Conservation (phyloP, 2,329 filamentous ascomycete genomes). For the Fusarium azukiicola region DNA sequence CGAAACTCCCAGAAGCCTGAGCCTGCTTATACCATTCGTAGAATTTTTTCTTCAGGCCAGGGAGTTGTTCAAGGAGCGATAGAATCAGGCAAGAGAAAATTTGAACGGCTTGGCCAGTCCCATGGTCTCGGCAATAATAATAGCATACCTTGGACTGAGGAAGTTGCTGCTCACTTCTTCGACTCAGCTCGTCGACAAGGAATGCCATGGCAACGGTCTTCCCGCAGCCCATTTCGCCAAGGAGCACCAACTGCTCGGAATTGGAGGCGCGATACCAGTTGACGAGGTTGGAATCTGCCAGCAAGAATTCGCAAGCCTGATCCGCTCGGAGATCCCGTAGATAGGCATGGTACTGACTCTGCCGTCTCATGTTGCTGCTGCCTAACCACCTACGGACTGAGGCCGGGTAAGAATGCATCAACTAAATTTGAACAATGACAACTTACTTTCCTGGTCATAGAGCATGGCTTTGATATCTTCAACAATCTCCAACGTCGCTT, state of each 20-base stretch:
- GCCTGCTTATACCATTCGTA: conserved; percentile 39
- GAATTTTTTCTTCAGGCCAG: conserved; percentile 33
- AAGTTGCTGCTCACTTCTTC: conserved; percentile 33
- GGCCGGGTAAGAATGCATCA: conserved; percentile 3
- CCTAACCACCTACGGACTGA: conserved; percentile 30
- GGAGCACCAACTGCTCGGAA: conserved; percentile 38
- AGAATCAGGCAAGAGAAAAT: conserved; percentile 26
- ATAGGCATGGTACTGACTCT: conserved; percentile 35
- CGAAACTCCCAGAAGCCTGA: conserved; percentile 19
- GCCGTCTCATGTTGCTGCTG: conserved; percentile 28
- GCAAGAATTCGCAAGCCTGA: conserved; percentile 40
- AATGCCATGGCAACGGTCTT: conserved; percentile 48
- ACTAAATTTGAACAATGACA: not conserved
- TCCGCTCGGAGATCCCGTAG: conserved; percentile 35
- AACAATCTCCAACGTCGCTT: conserved; percentile 51
- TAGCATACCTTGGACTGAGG: conserved; percentile 52
- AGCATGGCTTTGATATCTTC: conserved; percentile 44
- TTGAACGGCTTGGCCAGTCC: conserved; percentile 40
- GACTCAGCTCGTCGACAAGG: conserved; percentile 38
- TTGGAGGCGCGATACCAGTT: conserved; percentile 32
- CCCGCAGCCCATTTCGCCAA: conserved; percentile 47
- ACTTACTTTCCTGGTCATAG: conserved; percentile 45
- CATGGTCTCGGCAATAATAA: conserved; percentile 54
- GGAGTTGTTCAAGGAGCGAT: conserved; percentile 35
- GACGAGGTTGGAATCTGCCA: conserved; percentile 26